Base-by-base conservation (phyloP, 140 eudicot genomes). In the Ambrosia hybrid region DNA sequence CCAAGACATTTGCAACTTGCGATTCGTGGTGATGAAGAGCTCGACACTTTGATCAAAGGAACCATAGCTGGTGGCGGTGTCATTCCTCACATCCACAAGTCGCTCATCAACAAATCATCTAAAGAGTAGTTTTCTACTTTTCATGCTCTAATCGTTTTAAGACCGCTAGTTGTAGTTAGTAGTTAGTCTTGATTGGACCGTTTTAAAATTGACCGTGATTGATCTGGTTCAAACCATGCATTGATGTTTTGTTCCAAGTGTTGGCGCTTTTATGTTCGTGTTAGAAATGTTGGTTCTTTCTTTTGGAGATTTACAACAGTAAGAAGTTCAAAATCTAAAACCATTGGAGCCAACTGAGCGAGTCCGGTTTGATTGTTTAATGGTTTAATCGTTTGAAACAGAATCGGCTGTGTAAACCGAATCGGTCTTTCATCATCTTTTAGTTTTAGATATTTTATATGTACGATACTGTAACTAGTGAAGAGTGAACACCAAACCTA, bases 11-110 rank as follows among this genome's bases (percentile, higher is more conserved):
- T 79, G 76, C 83, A 79, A 69, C 79, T 79, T 9, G 79, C 83
- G 36, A 73, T 73, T 37, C 63, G 63, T 21, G 63, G 63, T 59
- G 65, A 59, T 59, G 65, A 59, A 59, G 65, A 59, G 10, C 65
- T 59, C 65, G 65, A 59, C 65, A 59, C 65, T 59, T 59, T 59
- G 65, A 59, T 59, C 43, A 59, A 59, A 33, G 65, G 65, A 59
- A 59, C 65, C 41, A 60, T 60, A 30, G 67, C 67, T 34, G 67
- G 67, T 34, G 84, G 84, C 7, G 84, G 84, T 59, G 84, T 80
- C 46, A 80, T 80, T 56, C 84, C 84, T 26, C 84, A 80, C 68
- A 80, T 80, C 41, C 84, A 80, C 30, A 80, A 80, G 73, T 80
- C 84, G 4, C 84, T 80, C 53, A 80, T 80, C 56, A 80, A 80